Conservation (phyloP, 2,329 filamentous ascomycete genomes). For the Claviceps monticola region DNA sequence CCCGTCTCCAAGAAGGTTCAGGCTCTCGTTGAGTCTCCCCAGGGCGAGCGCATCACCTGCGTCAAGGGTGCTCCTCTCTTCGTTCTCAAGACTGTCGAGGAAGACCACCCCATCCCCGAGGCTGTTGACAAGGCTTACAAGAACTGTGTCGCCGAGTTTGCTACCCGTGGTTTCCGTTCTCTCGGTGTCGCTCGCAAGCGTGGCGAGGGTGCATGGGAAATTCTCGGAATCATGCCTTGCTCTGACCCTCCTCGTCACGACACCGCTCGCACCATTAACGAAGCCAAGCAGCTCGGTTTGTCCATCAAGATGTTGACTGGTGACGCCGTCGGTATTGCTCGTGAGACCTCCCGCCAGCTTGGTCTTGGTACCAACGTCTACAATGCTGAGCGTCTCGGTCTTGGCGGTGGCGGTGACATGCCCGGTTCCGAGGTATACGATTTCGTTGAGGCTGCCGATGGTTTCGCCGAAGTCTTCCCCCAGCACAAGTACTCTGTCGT, state of each 20-base stretch:
- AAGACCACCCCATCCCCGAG: constrained; percentile 67
- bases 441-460: constrained; percentile 89
- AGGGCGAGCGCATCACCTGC: constrained; percentile 74
- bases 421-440: constrained; percentile 87
- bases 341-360: constrained; percentile 81
- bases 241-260: constrained; percentile 84
- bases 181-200: constrained; percentile 87
- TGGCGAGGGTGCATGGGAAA: constrained; percentile 70
- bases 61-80: constrained; percentile 85
- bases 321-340: constrained; percentile 84
- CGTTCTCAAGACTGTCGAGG: constrained; percentile 75
- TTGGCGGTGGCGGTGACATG: constrained; percentile 84
- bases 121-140: constrained; percentile 74
- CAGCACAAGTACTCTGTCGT: constrained; percentile 94
- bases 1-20: constrained; percentile 89
- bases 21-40: constrained; percentile 67
- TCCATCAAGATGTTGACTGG: constrained; percentile 95
- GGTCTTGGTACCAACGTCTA: constrained; percentile 88
- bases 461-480: constrained; percentile 88
- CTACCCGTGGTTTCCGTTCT: constrained; percentile 84
- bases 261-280: constrained; percentile 78
- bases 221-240: constrained; percentile 91
- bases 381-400: constrained; percentile 83
- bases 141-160: constrained; percentile 85
- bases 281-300: constrained; percentile 75